Base-by-base conservation (phyloP, 306 rosid genomes). In the Fagus crenata region DNA sequence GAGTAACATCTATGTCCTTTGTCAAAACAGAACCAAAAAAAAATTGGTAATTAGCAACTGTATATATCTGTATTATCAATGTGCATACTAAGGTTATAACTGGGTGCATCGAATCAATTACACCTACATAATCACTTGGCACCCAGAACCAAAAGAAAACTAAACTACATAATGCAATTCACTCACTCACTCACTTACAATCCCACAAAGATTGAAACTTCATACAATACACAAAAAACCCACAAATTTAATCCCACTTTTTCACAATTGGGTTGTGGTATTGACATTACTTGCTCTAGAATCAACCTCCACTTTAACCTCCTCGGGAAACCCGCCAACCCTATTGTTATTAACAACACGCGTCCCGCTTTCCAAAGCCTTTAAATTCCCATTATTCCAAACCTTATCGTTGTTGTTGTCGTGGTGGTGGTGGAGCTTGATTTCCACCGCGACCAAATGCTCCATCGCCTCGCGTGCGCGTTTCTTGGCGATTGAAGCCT, bases 391-490 rank as follows among this genome's bases (percentile, higher is more conserved):
- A 63, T 18, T 54, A 60, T 75, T 5, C n/a, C 49, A 42, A 60
- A 36, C 65, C 49, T 77, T 76, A 0, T 32, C 71, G 54, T 59
- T 77, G 32, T 36, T 82, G 71, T 49, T 69, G 12, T 9, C 0
- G 28, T 22, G 0, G 28, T 22, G 0, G 28, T 22, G 28, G 28
- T 22, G 28, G 28, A 22, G 28, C 28, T 22, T 22, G 28, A 22
- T 22, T 22, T 78, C 77, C 49, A 87, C 60, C 2, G 60, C 6
- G 11, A 76, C 78, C 22, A 83, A 78, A 28, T 80, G 82, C 5
- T 87, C 85, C 39, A 93, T 32, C 3, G 92, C 86, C 11, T 93
- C 97, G 49, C 81, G 81, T 0, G 93, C 97, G 42, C 86, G 79
- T 88, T 87, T 91, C 81, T 91, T 56, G 0, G 97, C 93, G 2